A percentile compares a stretch with the other conserved stretches of the same genome.
Conservation (phyloP, 176 grass and related monocot species). For the Hordeum vulgare region MorexV3_pseudomolecules_assembly NC_058520.1:574021534-574022033, state of each 20-base stretch:
- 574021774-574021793: conserved; percentile 83
- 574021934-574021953: too few relatives aligned
- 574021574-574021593: background rate
- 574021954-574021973: too few relatives aligned
- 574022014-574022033: too few relatives aligned
- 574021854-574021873: too few relatives aligned
- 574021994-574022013: too few relatives aligned
- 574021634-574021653: conserved; percentile 9
- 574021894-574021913: too few relatives aligned
- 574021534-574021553: conserved; percentile 82
- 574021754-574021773: conserved; percentile 82
- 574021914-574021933: too few relatives aligned
- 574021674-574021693: conserved; percentile 79
- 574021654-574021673: conserved; percentile 79
- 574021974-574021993: too few relatives aligned
- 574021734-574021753: conserved; percentile 84
- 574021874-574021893: too few relatives aligned
- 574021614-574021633: background rate
- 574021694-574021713: conserved; percentile 90
- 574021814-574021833: conserved; percentile 46
- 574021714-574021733: conserved; percentile 86
- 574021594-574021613: conserved; percentile 7
- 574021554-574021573: conserved; percentile 39
- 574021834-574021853: too few relatives aligned
- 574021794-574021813: conserved; percentile 51